Base-by-base conservation (phyloP, 2,329 filamentous ascomycete species). In the Podosphaera xanthii region DNA sequence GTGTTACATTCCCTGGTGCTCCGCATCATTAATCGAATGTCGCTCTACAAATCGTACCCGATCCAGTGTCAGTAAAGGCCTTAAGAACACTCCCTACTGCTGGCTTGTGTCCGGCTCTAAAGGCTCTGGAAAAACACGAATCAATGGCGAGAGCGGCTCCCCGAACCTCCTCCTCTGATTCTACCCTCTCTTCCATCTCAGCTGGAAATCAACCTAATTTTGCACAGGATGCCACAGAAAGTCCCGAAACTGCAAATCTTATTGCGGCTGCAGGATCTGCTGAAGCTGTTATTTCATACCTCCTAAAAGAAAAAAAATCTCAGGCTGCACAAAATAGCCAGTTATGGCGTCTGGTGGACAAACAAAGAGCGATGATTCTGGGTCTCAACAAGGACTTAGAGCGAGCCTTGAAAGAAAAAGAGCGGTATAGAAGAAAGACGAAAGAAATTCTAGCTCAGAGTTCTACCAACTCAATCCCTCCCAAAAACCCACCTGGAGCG, bases 341-440 rank as follows among this genome's bases (percentile, higher is more conserved):
- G 70, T 73, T 98, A 66, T 98, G 92, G 92, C 84, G 89, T 57
- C 74, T 98, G 54, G 89, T 98, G 57, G 91, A 97, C 70, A 97
- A 98, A 73, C 92, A 98, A 71, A 79, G 91, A 62, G 82, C 88
- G 14, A 90, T 98, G 82, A 89, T 98, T 59, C 72, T 95, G 30
- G 91, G 90, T 6, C 76, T 98, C 62, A 96, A 97, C 68, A 94
- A 92, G 70, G 92, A 98, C 69, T 75, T 98, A 10, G 91, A 97
- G 71, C 81, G 87, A 58, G 83, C 90, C 0, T 71, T 95, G 63
- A 94, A 94, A 69, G 92, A 97, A 65, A 96, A 96, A 71, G 91
- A 97, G 64, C 84, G 85, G 65, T 97, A 97, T 69, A 82, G 87
- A 66, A 90, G 84, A 70, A 95, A 92, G 71, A 70, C 94, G 50